Evolutionary conservation across 306 rosid genomes (phyloP), one percentile per base, ranked within the genome.

Genomic region (Glycyrrhiza uralensis): DNA sequence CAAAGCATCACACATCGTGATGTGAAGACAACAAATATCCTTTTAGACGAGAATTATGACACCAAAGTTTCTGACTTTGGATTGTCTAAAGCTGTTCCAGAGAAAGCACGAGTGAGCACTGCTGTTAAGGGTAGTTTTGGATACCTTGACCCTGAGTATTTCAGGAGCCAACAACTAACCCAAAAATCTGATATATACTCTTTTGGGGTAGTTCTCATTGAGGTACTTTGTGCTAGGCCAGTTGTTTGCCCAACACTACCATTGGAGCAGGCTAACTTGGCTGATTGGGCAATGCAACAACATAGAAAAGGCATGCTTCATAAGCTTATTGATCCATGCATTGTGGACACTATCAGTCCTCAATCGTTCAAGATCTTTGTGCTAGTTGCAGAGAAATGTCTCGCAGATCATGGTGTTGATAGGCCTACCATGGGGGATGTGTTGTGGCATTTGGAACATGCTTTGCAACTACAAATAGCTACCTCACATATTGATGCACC

Each of bases 111-210:
- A 47, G 93, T 93, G 0, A 93, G 92, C 86, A 93, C 98, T 14
- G 96, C 92, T 0, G 97, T 93, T 80, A 93, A 93, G 79, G 98
- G 97, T 0, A 93, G 98, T 66, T 85, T 93, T 38, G 98, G 98
- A 0, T 93, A 93, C 72, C 89, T 93, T 17, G 98, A 93, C 66
- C 98, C 97, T 2, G 92, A 90, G 55, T 90, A 93, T 72, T 93
- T 83, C 41, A 86, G 86, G 49, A 78, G 87, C 13, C 97, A 88
- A 35, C 88, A 90, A 11, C 77, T 93, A 0, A 93, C 96, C 0
- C 88, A 93, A 12, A 93, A 93, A 80, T 90, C 96, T 1, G 94
- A 93, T 59, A 79, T 93, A 5, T 93, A 90, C 76, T 93, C 97
- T 23, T 89, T 93, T 42, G 98, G 98, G 4, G 98, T 93, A 17